phyloP scores from a whole-genome alignment of 2,329 filamentous ascomycete genomes.

The Fusarium scirpi region DNA sequence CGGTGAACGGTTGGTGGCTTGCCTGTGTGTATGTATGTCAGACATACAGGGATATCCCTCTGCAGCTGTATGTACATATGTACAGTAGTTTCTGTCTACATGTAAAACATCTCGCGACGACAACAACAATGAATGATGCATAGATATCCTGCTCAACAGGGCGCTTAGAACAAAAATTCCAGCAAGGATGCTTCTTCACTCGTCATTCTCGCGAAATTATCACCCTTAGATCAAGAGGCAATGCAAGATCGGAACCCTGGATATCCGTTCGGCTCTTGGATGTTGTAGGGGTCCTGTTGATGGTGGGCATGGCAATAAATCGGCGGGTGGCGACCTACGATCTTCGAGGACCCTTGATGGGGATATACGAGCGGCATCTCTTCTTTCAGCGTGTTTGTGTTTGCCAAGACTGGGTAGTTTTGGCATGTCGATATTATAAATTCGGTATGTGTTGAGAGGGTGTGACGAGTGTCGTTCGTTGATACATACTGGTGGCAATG shows the following conservation, averaged over 20 bases:
- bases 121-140: slow-evolving; percentile 18
- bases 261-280: slow-evolving; percentile 33
- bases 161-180: not conserved
- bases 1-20: slow-evolving; percentile 43
- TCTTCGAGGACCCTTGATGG: slow-evolving; percentile 18
- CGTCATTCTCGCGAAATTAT: slow-evolving; percentile 24
- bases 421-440: slow-evolving; percentile 6
- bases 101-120: not conserved
- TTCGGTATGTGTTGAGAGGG: slow-evolving; percentile 21
- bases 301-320: slow-evolving; percentile 25
- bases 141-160: slow-evolving; percentile 2
- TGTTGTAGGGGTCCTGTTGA: slow-evolving; percentile 15
- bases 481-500: slow-evolving; percentile 12
- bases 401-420: slow-evolving; percentile 5
- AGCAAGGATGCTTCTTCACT: not conserved
- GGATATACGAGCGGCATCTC: slow-evolving; percentile 14
- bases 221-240: slow-evolving; percentile 9
- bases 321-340: slow-evolving; percentile 32
- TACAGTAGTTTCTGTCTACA: not conserved
- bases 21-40: slow-evolving; percentile 27
- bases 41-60: slow-evolving; percentile 32
- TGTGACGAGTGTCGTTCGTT: slow-evolving; percentile 9
- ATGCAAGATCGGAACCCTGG: slow-evolving; percentile 28
- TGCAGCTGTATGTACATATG: not conserved
- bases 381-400: slow-evolving; percentile 21